phyloP scores from a whole-genome alignment of 2,329 filamentous ascomycete species.

The Sclerotinia minor region DNA sequence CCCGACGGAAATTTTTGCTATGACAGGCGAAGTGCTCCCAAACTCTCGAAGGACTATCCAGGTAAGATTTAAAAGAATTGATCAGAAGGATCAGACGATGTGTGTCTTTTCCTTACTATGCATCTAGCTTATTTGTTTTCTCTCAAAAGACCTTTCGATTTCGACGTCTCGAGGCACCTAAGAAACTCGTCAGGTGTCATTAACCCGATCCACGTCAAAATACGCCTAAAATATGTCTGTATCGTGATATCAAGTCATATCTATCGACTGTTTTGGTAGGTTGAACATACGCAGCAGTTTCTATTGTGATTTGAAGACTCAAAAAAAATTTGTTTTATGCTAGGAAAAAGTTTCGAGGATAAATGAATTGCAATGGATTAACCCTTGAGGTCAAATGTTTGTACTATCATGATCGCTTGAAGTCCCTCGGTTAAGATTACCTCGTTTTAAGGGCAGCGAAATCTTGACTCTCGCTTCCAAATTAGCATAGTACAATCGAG shows the following conservation, averaged over 20 bases:
- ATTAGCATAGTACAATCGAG: background rate
- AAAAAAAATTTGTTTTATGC: constrained; percentile 55
- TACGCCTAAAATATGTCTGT: constrained; percentile 40
- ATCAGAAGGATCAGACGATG: constrained; percentile 60
- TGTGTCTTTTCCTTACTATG: constrained; percentile 64
- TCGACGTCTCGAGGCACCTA: constrained; percentile 56
- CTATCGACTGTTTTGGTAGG: constrained; percentile 46
- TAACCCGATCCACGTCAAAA: constrained; percentile 65
- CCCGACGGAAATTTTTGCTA: constrained; percentile 66
- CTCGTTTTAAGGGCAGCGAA: background rate
- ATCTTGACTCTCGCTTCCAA: background rate
- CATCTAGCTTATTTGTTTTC: constrained; percentile 57
- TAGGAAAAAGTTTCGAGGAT: constrained; percentile 48
- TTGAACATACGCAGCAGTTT: constrained; percentile 45
- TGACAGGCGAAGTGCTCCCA: constrained; percentile 61
- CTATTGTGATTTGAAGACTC: constrained; percentile 54
- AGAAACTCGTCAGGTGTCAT: constrained; percentile 57
- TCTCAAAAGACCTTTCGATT: constrained; percentile 56
- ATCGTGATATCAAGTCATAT: background rate
- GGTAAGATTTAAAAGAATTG: constrained; percentile 38
- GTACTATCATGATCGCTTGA: background rate
- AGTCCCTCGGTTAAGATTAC: constrained; percentile 1
- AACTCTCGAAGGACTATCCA: constrained; percentile 74
- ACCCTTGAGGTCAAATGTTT: background rate
- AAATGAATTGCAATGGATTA: constrained; percentile 42